Evolutionary conservation across 2,329 filamentous ascomycete genomes (phyloP).

Genomic region (Penicillium glabrum): DNA sequence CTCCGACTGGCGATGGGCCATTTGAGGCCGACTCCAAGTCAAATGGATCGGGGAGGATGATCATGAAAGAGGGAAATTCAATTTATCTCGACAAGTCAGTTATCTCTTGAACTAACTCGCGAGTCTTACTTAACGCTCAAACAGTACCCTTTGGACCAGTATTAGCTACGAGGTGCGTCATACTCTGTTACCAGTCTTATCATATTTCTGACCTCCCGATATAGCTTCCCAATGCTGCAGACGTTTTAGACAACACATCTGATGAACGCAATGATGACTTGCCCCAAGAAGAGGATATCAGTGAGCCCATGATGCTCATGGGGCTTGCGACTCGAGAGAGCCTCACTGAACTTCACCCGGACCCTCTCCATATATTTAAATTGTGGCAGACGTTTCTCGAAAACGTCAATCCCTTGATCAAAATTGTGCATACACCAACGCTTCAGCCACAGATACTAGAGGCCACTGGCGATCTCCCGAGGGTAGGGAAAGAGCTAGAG

Average conservation of each 20-base stretch:
- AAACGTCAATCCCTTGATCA: constrained; percentile 62
- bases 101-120: not conserved
- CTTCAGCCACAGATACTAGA: constrained; percentile 26
- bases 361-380: constrained; percentile 23
- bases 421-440: constrained; percentile 71
- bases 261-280: constrained; percentile 8
- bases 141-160: constrained; percentile 21
- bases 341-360: constrained; percentile 18
- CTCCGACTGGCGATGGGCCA: not conserved
- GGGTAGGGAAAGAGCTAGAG: constrained; percentile 45
- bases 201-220: not conserved
- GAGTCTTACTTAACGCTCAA: not conserved
- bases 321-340: not conserved
- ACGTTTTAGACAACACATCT: constrained; percentile 14
- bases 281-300: constrained; percentile 8
- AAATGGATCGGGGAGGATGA: constrained; percentile 20
- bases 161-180: constrained; percentile 20
- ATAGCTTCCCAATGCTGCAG: constrained; percentile 22
- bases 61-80: constrained; percentile 24
- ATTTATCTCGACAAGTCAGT: constrained; percentile 26
- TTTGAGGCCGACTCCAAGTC: not conserved
- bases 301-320: constrained; percentile 15
- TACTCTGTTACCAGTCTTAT: not conserved
- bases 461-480: constrained; percentile 19
- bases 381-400: constrained; percentile 29